Evolutionary conservation across 352 stramenopile genomes (phyloP), one percentile per base, ranked within the genome.

Genomic region (Globisporangium canariense): DNA sequence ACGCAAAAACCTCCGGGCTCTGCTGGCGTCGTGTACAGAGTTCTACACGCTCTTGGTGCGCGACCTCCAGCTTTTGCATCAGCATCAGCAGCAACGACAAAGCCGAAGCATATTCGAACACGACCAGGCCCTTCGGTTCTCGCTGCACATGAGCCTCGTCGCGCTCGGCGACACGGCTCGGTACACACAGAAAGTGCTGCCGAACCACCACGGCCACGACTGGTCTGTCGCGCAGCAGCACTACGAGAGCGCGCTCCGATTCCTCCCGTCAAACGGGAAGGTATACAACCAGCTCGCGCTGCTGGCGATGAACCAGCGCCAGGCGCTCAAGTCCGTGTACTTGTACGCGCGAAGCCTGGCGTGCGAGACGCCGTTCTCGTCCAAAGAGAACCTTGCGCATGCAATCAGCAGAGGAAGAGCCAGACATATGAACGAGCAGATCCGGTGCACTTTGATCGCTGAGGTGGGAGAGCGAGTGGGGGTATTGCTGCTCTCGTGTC

Each of bases 251-350:
- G 79, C 79, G 3, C 60, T 81, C 8, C 18, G 60, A 51, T 63
- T 83, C n/a, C 58, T 69, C 5, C 79, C 79, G 38, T 72, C 65
- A 0, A 83, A 73, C 56, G 79, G 79, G 0, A 86, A 85, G 58
- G 77, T 79, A 38, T 88, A 81, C 70, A 88, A 88, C 64, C 79
- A 88, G 54, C 61, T 88, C 41, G 79, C 77, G 25, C 52, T 88
- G 2, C 41, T 86, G 16, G 71, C 79, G 30, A 62, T 78, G n/a
- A 58, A 70, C 14, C 58, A 81, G 32, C 58, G 60, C 0, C 70
- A 83, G 13, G 45, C 67, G 5, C 32, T 87, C 11, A 56, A 78
- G 22, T 69, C 76, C 0, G 67, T 75, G 5, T 88, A 85, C 45
- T 8, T 85, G 32, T 86, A 86, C 61, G 67, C 67, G 13, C 69